Base-by-base conservation (phyloP, 306 rosid genomes). In the Cicer pinnatifidum region DNA sequence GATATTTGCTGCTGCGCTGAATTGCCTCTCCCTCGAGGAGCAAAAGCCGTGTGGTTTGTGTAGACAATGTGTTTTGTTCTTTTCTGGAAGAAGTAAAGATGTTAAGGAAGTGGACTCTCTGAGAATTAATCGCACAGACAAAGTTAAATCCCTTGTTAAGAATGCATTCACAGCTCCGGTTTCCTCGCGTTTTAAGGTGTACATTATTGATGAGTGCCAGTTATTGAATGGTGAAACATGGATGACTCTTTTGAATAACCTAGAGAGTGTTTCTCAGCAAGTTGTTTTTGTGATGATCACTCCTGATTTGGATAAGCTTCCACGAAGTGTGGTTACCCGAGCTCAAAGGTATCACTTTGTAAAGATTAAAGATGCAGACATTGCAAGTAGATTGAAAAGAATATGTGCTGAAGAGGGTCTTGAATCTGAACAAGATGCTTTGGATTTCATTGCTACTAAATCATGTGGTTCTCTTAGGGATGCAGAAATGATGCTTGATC, bases 401-500 rank as follows among this genome's bases (percentile, higher is more conserved):
- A 88, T 90, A 68, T 92, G 91, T 73, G 46, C 61, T 33, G 87
- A 82, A 78, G 92, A 92, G 78, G 85, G 90, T 53, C 82, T 90
- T 67, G 89, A 90, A 9, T 88, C 76, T 60, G 96, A 92, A 52
- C 91, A 75, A 79, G 90, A 47, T 72, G 91, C 92, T 48, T 75
- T 92, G 80, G 82, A 85, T 76, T 88, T 88, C 38, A 78, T 92
- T 69, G 90, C 97, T 62, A 58, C 91, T 69, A 92, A 89, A 70
- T 90, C 95, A 0, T 83, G 77, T 64, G 97, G 98, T 58, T 92
- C 98, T 35, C 86, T 92, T 66, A 86, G 98, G 86, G 98, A 90
- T 84, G 98, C 96, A 6, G 96, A 90, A 85, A 90, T 84, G 87
- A 87, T 90, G 92, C 91, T 92, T 75, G 97, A 92, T 83, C 98